These are phyloP conservation scores for Abelmoschus esculentus DNA, from an alignment of 345 rosid species.

Conservation along the genomic window DNA sequence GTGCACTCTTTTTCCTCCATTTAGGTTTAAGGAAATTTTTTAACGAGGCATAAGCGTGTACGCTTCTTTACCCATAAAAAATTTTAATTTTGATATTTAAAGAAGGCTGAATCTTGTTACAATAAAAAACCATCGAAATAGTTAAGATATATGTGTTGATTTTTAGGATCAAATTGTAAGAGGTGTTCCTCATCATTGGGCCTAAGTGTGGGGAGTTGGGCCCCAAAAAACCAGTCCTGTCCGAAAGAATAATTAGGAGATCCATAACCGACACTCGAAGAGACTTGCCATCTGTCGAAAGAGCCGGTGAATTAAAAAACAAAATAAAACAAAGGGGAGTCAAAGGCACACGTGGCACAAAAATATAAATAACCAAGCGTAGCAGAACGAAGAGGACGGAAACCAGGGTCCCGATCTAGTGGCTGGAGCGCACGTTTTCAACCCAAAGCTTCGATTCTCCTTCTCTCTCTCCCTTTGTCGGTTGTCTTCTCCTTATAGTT, in stretches of 20 bases:
- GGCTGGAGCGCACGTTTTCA: neutral
- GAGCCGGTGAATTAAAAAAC: neutral
- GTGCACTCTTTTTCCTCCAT: no score
- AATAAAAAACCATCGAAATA: no score
- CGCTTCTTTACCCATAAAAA: no score
- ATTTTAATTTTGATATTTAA: no score
- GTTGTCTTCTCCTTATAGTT: slow-evolving; percentile 10
- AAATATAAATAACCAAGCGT: neutral
- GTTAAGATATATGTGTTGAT: no score
- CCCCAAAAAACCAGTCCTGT: neutral
- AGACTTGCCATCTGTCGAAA: neutral
- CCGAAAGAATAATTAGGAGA: neutral
- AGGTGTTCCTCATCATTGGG: neutral
- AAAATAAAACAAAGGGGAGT: neutral
- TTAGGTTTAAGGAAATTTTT: no score
- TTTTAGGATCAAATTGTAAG: no score
- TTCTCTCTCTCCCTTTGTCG: neutral
- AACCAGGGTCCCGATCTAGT: neutral
- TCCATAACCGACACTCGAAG: neutral
- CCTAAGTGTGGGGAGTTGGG: neutral
- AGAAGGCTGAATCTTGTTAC: no score
- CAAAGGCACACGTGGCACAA: neutral
- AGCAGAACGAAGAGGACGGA: neutral
- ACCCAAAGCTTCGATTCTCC: neutral
- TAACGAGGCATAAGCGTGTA: no score